Evolutionary conservation across 805 yeast species (phyloP).

Genomic region (Metschnikowia lochheadii): DNA sequence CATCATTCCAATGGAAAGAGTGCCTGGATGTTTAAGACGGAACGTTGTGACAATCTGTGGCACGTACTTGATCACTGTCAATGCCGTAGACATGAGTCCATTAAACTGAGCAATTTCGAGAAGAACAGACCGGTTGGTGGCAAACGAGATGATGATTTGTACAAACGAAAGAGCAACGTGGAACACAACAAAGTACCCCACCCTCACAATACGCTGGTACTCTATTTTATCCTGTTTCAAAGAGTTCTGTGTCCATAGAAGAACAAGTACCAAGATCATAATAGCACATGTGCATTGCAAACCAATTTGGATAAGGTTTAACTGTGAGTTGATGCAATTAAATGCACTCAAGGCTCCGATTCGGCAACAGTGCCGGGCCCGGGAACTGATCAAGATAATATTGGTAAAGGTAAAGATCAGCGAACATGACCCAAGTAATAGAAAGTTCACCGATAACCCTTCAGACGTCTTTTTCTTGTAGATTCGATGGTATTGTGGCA

Average conservation of each 20-base stretch:
- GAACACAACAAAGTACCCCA: conserved; percentile 37
- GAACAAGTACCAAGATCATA: conserved; percentile 52
- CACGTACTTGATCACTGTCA: conserved; percentile 68
- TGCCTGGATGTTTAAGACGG: conserved; percentile 69
- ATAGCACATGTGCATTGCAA: conserved; percentile 59
- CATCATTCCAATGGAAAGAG: conserved; percentile 78
- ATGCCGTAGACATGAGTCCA: conserved; percentile 60
- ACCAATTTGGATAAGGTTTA: conserved; percentile 65
- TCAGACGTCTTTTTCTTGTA: conserved; percentile 58
- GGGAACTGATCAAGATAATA: conserved; percentile 54
- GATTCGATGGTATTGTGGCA: conserved; percentile 71
- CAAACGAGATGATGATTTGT: conserved; percentile 33
- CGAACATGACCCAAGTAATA: conserved; percentile 66
- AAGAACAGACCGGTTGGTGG: conserved; percentile 21
- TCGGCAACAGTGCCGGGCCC: conserved; percentile 61
- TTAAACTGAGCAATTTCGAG: conserved; percentile 49
- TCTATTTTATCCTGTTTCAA: conserved; percentile 45
- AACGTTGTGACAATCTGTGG: conserved; percentile 78
- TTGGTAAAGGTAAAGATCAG: conserved; percentile 67
- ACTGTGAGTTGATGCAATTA: conserved; percentile 62
- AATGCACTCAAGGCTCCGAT: conserved; percentile 41
- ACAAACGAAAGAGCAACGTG: conserved; percentile 34
- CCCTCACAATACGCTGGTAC: conserved; percentile 36
- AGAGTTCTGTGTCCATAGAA: conserved; percentile 43
- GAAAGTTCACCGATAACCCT: conserved; percentile 71